Conservation (phyloP, 2,329 filamentous ascomycete genomes). For the Uncinocarpus reesii region DNA sequence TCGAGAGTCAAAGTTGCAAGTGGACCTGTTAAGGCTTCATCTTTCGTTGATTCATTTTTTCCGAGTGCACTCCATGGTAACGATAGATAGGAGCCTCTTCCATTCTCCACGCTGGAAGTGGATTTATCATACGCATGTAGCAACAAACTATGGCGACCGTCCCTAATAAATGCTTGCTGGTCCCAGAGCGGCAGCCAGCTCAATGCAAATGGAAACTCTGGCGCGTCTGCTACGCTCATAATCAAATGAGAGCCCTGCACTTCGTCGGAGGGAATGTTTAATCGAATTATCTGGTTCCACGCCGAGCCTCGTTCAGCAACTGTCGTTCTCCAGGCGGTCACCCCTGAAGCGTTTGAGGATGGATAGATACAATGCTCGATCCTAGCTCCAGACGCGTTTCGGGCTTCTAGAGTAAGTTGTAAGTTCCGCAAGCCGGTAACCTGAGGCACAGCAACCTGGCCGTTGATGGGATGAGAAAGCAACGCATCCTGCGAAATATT, state of each 20-base stretch:
- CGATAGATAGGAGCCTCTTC: constrained; percentile 76
- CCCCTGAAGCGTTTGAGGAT: constrained; percentile 65
- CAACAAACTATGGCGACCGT: constrained; percentile 69
- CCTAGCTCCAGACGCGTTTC: constrained; percentile 64
- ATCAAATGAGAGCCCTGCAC: constrained; percentile 77
- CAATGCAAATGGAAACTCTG: constrained; percentile 78
- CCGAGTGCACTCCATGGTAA: constrained; percentile 66
- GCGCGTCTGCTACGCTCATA: constrained; percentile 78
- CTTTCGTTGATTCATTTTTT: constrained; percentile 57
- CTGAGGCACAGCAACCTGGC: constrained; percentile 63
- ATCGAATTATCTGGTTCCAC: constrained; percentile 81
- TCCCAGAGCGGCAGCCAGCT: constrained; percentile 93
- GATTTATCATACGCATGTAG: constrained; percentile 88
- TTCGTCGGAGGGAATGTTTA: constrained; percentile 67
- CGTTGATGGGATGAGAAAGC: constrained; percentile 61
- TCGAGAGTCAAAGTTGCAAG: constrained; percentile 68
- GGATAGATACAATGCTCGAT: constrained; percentile 82
- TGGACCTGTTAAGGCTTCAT: constrained; percentile 63
- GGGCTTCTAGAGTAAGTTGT: constrained; percentile 81
- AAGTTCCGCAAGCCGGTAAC: constrained; percentile 60
- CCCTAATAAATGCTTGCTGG: constrained; percentile 74
- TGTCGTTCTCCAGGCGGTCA: constrained; percentile 82
- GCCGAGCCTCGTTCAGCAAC: constrained; percentile 66
- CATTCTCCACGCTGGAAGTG: constrained; percentile 60
- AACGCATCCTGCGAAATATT: constrained; percentile 59